Percentiles rank a stretch among this genome's conserved stretches.
phyloP scores from a whole-genome alignment of 139 green algal genomes.

The Zygnema circumcarinatum region DNA sequence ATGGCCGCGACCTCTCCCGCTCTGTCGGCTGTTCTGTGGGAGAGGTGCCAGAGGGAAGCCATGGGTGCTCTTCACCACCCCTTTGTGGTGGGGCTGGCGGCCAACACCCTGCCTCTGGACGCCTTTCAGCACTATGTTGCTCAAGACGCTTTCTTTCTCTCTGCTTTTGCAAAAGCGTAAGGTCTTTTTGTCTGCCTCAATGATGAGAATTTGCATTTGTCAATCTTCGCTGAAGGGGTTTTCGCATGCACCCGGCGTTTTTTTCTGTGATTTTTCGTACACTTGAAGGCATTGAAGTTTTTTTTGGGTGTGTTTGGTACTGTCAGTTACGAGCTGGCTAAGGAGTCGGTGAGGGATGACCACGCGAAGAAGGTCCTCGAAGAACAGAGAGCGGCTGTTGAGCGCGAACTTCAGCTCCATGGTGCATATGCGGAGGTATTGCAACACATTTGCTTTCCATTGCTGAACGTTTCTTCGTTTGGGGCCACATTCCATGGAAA shows the following conservation, averaged over 20 bases:
- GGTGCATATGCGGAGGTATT: not conserved
- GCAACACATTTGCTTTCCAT: too few species aligned
- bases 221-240: too few species aligned
- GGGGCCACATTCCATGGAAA: too few species aligned
- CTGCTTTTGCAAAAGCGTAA: conserved; percentile 44
- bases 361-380: not conserved
- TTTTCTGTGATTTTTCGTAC: not conserved
- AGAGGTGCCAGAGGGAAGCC: conserved; percentile 25
- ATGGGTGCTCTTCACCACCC: conserved; percentile 43
- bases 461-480: too few species aligned
- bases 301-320: not conserved
- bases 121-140: conserved; percentile 40
- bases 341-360: not conserved
- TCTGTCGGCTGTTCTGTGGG: conserved; percentile 12
- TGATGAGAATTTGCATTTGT: too few species aligned
- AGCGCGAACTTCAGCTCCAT: not conserved
- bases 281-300: not conserved
- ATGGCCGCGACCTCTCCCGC: not conserved
- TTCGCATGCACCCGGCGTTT: not conserved
- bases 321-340: not conserved
- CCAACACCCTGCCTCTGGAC: conserved; percentile 7
- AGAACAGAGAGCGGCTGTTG: not conserved
- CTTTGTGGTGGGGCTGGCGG: conserved; percentile 25
- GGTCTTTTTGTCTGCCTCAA: not conserved
- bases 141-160: conserved; percentile 34